Base-by-base conservation (phyloP, 2,329 filamentous ascomycete species). In the Acephala macrosclerotiorum region DNA sequence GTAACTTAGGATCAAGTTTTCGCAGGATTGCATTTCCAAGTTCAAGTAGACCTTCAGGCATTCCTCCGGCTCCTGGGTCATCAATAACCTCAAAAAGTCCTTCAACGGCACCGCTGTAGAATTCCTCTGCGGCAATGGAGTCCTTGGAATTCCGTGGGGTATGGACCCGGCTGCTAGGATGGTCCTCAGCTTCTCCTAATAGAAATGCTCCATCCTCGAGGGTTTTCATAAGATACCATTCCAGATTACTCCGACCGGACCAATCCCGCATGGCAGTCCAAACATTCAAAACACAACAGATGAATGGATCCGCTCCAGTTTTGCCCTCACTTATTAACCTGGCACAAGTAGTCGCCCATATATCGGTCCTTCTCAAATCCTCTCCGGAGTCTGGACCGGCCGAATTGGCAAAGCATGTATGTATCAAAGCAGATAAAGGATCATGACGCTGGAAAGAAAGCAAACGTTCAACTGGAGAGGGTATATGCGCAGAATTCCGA, bases 191-290 rank as follows among this genome's bases (percentile, higher is more conserved):
- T 75, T 91, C 90, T 75, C 97, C 94, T 72, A 97, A 84, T 64
- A 98, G 83, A 76, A 97, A 97, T 45, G 94, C 91, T 71, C 96
- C 96, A 73, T 96, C 92, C 79, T 97, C 93, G 36, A 99, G 86
- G 66, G 96, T 93, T 76, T 96, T 92, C 92, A 97, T 96, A 14
- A 99, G 86, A 77, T 95, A 98, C 80, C 93, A 91, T 80, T 97
- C 94, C 83, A 99, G 89, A 70, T 94, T 96, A 71, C 90, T 88
- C 74, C 91, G 94, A 64, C 93, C 93, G 47, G 93, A 91, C 94
- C 95, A 98, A 78, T 94, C 90, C 68, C 92, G 89, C 85, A 94
- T 92, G 63, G 89, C 85, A 60, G 92, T 89, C 92, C 94, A 98
- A 64, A 93, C 89, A 77, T 96, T 94, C 59, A 99, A 85, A 38